phyloP scores from a whole-genome alignment of 768 basidiomycete species.

The Pholiota microspora region DNA sequence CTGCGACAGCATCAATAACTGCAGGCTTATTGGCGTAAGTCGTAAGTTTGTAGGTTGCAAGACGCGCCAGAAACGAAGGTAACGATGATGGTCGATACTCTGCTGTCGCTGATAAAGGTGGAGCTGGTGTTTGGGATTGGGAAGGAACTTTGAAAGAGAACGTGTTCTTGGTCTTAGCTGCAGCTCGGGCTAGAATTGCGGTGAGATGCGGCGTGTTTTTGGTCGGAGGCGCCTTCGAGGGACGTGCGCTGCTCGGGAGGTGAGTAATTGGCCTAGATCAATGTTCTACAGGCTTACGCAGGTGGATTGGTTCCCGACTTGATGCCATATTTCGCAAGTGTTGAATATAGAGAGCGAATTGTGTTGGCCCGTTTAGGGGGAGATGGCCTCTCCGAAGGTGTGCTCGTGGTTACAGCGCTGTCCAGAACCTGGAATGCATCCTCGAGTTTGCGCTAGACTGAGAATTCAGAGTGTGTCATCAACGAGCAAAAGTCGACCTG shows the following conservation, averaged over 20 bases:
- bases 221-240: constrained; percentile 24
- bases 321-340: constrained; percentile 75
- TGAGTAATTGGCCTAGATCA: background rate
- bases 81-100: constrained; percentile 82
- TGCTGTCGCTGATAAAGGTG: constrained; percentile 36
- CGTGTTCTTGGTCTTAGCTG: constrained; percentile 50
- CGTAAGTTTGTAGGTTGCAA: constrained; percentile 74
- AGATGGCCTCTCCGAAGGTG: constrained; percentile 33
- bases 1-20: constrained; percentile 74
- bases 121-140: constrained; percentile 27
- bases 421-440: constrained; percentile 77
- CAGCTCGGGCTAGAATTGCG: constrained; percentile 68
- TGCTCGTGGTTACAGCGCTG: constrained; percentile 48
- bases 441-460: constrained; percentile 69
- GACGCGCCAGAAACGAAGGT: constrained; percentile 67
- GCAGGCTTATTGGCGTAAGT: constrained; percentile 81
- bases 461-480: background rate
- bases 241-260: constrained; percentile 8
- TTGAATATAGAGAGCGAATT: constrained; percentile 68
- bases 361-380: constrained; percentile 54
- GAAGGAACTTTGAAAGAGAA: constrained; percentile 43
- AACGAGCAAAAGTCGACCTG: constrained; percentile 13
- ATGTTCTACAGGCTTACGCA: constrained; percentile 4
- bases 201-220: constrained; percentile 69
- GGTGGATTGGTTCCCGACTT: constrained; percentile 41